A percentile compares a stretch with the other conserved stretches of the same genome.
Conservation (phyloP, 2,329 filamentous ascomycete genomes). For the Aspergillus sergii region DNA sequence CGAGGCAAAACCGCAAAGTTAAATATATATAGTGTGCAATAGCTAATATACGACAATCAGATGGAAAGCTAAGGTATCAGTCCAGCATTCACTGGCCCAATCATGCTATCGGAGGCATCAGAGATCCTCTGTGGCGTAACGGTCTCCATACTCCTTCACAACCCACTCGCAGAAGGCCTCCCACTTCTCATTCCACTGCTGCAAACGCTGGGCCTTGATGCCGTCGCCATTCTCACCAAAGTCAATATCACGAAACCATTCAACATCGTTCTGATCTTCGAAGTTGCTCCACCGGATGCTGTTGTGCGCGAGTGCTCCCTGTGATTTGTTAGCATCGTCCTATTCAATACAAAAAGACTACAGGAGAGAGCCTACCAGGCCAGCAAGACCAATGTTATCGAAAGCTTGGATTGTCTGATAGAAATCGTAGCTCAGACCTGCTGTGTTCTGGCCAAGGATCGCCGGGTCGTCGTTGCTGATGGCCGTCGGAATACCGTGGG, state of each 20-base stretch:
- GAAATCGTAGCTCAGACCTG: conserved; percentile 86
- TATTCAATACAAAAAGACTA: neutral
- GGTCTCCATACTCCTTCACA: conserved; percentile 47
- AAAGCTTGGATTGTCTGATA: conserved; percentile 90
- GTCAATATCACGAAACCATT: conserved; percentile 73
- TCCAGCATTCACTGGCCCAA: neutral
- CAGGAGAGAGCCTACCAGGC: conserved; percentile 59
- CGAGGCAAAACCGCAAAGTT: neutral
- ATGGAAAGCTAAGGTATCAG: neutral
- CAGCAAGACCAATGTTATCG: conserved; percentile 87
- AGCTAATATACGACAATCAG: neutral
- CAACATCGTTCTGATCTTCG: conserved; percentile 70
- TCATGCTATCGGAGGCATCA: neutral
- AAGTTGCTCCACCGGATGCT: conserved; percentile 84
- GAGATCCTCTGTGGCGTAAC: neutral
- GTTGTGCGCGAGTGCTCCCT: conserved; percentile 73
- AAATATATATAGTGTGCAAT: neutral
- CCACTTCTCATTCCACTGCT: conserved; percentile 78
- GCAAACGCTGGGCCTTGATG: conserved; percentile 69
- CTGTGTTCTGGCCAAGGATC: conserved; percentile 78
- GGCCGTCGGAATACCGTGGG: conserved; percentile 77
- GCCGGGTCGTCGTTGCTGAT: conserved; percentile 90
- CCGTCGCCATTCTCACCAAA: conserved; percentile 71
- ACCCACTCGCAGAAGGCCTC: conserved; percentile 89
- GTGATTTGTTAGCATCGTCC: neutral